phyloP scores from a whole-genome alignment of 768 basidiomycete genomes.

The Podaxis carcinomalis region DNA sequence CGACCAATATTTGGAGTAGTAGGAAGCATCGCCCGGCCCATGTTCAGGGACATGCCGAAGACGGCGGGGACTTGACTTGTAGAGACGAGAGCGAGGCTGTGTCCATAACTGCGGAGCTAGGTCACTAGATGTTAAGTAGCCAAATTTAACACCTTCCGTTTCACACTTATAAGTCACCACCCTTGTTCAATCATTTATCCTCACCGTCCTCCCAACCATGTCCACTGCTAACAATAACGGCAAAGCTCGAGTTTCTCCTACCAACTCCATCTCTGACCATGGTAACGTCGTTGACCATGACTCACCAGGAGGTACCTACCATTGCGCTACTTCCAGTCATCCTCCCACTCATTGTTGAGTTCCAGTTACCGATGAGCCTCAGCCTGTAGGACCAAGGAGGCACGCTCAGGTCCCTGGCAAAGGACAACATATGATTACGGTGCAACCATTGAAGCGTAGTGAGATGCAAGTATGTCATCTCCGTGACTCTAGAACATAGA shows the following conservation, averaged over 20 bases:
- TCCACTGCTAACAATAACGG: constrained; percentile 33
- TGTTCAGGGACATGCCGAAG: not conserved
- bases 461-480: constrained; percentile 74
- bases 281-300: constrained; percentile 73
- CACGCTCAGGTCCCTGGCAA: constrained; percentile 17
- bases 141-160: too few relatives aligned
- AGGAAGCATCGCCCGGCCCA: too few relatives aligned
- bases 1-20: too few relatives aligned
- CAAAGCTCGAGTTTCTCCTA: constrained; percentile 48
- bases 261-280: constrained; percentile 33
- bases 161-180: not conserved
- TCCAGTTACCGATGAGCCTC: constrained; percentile 62
- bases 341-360: constrained; percentile 15
- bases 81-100: not conserved
- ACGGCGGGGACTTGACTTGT: not conserved
- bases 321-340: constrained; percentile 4
- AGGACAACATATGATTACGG: constrained; percentile 52
- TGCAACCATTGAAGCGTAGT: constrained; percentile 79
- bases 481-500: not conserved
- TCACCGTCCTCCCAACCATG: constrained; percentile 4
- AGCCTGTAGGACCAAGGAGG: constrained; percentile 29
- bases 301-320: constrained; percentile 54
- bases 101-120: constrained; percentile 2
- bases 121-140: not conserved
- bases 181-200: not conserved